Evolutionary conservation across 306 rosid species (phyloP).

Genomic region (Ceratonia siliqua): DNA sequence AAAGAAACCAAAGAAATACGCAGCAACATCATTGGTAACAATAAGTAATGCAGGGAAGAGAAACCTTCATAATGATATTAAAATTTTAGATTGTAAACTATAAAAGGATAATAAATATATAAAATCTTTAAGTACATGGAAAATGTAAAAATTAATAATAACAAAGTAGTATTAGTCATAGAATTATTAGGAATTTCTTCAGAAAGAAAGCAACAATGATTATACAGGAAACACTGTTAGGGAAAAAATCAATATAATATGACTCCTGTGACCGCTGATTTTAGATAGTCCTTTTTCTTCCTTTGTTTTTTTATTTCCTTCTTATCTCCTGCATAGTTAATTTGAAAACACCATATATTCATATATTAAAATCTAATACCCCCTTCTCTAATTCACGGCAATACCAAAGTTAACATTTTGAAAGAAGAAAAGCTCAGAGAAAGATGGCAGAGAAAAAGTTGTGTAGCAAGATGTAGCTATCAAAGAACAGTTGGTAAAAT

Average conservation of each 20-base stretch:
- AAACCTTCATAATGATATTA: conserved; percentile 62
- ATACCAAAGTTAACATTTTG: not conserved
- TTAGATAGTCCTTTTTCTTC: not conserved
- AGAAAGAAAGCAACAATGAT: not conserved
- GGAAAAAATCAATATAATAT: not conserved
- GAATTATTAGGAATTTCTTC: not conserved
- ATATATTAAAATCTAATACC: not conserved
- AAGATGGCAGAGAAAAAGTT: not conserved
- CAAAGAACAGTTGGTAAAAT: not conserved
- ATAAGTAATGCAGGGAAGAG: conserved; percentile 91
- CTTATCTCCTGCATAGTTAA: not conserved
- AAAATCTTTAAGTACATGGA: not conserved
- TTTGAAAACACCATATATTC: not conserved
- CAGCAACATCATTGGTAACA: conserved; percentile 89
- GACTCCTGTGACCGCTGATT: not conserved
- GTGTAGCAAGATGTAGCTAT: not conserved
- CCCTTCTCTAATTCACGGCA: not conserved
- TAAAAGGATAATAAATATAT: not conserved
- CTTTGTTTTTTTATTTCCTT: not conserved
- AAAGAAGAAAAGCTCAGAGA: conserved; percentile 9
- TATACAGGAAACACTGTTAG: not conserved
- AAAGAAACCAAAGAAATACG: conserved; percentile 89
- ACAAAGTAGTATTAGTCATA: not conserved
- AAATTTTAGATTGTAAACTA: conserved; percentile 4
- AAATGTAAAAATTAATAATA: not conserved